Percentiles rank a stretch among this genome's conserved stretches.
Conservation (phyloP, 139 green algal genomes). For the Auxenochlorella pyrenoidosa region DNA sequence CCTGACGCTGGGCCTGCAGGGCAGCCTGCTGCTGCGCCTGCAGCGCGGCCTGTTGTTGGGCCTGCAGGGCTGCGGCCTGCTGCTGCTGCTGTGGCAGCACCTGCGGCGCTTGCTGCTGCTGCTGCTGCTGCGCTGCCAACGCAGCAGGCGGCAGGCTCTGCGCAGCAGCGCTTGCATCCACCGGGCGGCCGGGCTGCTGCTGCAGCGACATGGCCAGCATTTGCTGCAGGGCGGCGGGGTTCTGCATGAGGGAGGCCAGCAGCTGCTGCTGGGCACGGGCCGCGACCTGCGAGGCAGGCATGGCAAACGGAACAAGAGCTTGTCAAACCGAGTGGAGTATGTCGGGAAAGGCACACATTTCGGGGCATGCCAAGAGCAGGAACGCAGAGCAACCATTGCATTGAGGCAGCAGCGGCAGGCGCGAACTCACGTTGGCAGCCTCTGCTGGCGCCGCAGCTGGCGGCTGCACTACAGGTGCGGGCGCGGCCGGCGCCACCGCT, state of each 20-base stretch:
- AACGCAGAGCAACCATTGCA: not conserved
- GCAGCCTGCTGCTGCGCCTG: slow-evolving; percentile 23
- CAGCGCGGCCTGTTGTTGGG: not conserved
- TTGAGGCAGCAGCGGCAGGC: not conserved
- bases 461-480: not conserved
- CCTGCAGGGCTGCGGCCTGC: not conserved
- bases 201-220: slow-evolving; percentile 18
- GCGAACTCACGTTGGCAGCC: not conserved
- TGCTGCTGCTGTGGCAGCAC: not conserved
- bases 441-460: not conserved
- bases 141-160: not conserved
- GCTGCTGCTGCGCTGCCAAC: slow-evolving; percentile 1
- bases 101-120: not conserved
- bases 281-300: not conserved
- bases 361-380: not conserved
- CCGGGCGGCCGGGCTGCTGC: not conserved
- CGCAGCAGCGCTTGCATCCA: not conserved
- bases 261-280: slow-evolving; percentile 25
- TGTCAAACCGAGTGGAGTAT: not conserved
- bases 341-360: not conserved
- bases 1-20: not conserved
- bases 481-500: not conserved
- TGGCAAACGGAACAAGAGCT: not conserved
- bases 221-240: slow-evolving; percentile 2
- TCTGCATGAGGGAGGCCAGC: slow-evolving; percentile 5